These are phyloP conservation scores for Capronia americana DNA, from an alignment of 2,329 filamentous ascomycete species.

Conservation along the genomic window DNA sequence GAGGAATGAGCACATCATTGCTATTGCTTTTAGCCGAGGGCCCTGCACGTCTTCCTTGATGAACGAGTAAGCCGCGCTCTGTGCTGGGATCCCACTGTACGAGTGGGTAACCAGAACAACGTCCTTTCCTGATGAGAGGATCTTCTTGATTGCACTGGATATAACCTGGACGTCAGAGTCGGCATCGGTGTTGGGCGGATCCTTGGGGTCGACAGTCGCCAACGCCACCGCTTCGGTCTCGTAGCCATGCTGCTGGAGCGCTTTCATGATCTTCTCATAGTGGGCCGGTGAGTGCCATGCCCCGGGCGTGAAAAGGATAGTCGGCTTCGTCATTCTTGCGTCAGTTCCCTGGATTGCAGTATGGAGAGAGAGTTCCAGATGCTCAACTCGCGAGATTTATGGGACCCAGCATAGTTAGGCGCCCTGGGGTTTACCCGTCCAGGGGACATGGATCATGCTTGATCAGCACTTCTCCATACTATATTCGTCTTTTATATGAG, in stretches of 20 bases:
- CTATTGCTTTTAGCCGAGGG: conserved; percentile 5
- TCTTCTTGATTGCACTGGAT: conserved; percentile 22
- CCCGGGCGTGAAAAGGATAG: conserved; percentile 47
- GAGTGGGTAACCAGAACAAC: conserved; percentile 33
- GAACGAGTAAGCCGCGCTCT: conserved; percentile 28
- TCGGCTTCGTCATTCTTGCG: conserved; percentile 40
- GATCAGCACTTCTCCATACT: neutral
- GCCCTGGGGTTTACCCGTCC: neutral
- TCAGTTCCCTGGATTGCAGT: neutral
- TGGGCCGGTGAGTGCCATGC: conserved; percentile 46
- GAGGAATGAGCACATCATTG: conserved; percentile 20
- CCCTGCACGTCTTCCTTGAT: conserved; percentile 1
- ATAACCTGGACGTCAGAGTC: conserved; percentile 19
- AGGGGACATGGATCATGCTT: neutral
- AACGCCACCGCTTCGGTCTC: conserved; percentile 2
- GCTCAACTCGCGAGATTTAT: neutral
- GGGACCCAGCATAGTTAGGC: neutral
- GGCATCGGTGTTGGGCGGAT: conserved; percentile 33
- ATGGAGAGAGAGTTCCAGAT: neutral
- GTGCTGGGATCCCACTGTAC: conserved; percentile 34
- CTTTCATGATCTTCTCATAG: conserved; percentile 40
- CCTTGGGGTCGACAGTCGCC: conserved; percentile 35
- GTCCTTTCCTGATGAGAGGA: conserved; percentile 29
- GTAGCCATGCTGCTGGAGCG: conserved; percentile 43
- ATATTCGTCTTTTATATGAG: neutral